Evolutionary conservation across 1,284 basidiomycete genomes (phyloP), one percentile per base, ranked within the genome.

Genomic region (Exsudoporus floridanus): DNA sequence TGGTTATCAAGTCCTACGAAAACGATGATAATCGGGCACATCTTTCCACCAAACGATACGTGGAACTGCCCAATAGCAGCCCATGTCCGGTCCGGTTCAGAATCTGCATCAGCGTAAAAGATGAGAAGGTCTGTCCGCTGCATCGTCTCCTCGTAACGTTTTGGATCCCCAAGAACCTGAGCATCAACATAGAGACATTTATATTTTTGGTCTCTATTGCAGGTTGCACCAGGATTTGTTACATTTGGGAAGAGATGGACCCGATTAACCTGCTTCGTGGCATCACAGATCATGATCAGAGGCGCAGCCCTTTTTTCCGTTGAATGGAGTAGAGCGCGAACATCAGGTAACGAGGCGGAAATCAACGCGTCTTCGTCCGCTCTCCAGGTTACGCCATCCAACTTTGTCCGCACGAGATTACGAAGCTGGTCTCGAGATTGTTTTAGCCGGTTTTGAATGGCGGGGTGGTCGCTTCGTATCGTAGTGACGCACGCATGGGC

Each of bases 401-500:
- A 50, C 2, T 45, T 53, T 19, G 41, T 23, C 38, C 41, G 54
- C 5, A 68, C 42, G 30, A 64, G 65, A 38, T 46, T 44, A 21
- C 60, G 45, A 51, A 64, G 66, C 7, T 28, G 42, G 2, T 40
- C 53, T 13, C 49, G 65, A 48, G 63, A 64, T 13, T 55, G 54
- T 42, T 46, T 27, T 30, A 65, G 28, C 28, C 66, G 53, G 25
- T 13, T 16, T 46, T 66, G 63, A 40, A 64, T 66, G 30, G 57
- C 66, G 12, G 66, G 62, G 36, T 68, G 65, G 42, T 64, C 53
- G 48, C 60, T 68, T n/a, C n/a, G 54, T 14, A 66, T 60, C 9
- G 69, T 69, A 27, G 65, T 67, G 43, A 67, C 55, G 39, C 66
- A 70, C 25, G 66, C 71, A 31, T 70, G 62, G 1, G 58, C 60